Conservation (phyloP, 2,329 filamentous ascomycete genomes). For the Pleurostoma richardsiae region DNA sequence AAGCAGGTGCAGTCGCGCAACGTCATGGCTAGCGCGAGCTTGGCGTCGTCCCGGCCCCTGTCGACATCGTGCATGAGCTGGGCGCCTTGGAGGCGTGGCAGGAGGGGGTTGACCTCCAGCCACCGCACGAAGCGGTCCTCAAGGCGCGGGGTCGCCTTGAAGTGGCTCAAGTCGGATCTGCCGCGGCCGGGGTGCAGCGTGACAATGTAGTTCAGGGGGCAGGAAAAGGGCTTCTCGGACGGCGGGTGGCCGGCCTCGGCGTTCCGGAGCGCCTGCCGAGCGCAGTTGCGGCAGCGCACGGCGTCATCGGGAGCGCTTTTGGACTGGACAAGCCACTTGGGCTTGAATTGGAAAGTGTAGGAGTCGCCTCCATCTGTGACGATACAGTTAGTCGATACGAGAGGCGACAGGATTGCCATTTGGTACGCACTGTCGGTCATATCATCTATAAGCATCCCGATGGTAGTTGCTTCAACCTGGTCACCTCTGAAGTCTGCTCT, state of each 20-base stretch:
- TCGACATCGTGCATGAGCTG: constrained; percentile 34
- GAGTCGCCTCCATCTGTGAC: neutral
- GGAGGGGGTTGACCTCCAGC: constrained; percentile 29
- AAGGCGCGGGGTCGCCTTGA: too few relatives aligned
- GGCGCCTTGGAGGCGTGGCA: constrained; percentile 25
- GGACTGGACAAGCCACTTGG: constrained; percentile 78
- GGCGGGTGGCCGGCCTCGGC: constrained; percentile 17
- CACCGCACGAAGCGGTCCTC: constrained; percentile 13
- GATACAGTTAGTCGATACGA: constrained; percentile 18
- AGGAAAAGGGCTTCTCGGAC: constrained; percentile 36
- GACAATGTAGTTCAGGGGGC: constrained; percentile 55
- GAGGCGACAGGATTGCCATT: constrained; percentile 9
- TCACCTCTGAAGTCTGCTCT: constrained; percentile 42
- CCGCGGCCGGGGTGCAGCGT: constrained; percentile 14
- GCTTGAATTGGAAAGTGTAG: constrained; percentile 67
- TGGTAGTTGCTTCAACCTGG: constrained; percentile 48
- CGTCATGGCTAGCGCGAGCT: constrained; percentile 71
- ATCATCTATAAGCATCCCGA: constrained; percentile 68
- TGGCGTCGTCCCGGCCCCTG: constrained; percentile 36
- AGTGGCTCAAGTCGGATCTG: constrained; percentile 1
- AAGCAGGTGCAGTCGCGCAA: constrained; percentile 75
- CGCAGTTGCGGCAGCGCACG: constrained; percentile 70
- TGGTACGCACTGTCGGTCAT: constrained; percentile 43
- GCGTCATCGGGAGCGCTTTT: constrained; percentile 61
- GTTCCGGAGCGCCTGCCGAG: constrained; percentile 35